These are phyloP conservation scores for Barnettozyma sucrosica DNA, from an alignment of 805 yeast species.

Conservation along the genomic window DNA sequence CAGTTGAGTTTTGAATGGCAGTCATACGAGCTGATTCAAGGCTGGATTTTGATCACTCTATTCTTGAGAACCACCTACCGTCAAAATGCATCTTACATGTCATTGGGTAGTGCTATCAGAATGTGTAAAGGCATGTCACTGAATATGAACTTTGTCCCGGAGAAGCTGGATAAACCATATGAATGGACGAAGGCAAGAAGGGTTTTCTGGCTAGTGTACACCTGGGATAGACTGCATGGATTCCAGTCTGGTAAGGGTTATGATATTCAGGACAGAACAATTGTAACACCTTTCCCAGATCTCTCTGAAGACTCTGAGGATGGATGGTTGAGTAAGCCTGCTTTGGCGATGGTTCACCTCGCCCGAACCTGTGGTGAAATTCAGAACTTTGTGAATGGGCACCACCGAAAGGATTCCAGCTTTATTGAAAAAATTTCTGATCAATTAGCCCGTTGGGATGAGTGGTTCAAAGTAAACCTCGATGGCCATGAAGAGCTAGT, in stretches of 20 bases:
- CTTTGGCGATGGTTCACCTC: constrained; percentile 40
- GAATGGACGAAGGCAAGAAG: constrained; percentile 44
- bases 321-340: constrained; percentile 44
- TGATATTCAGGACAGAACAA: constrained; percentile 33
- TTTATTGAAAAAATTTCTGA: constrained; percentile 8
- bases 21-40: constrained; percentile 43
- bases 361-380: constrained; percentile 35
- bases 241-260: constrained; percentile 45
- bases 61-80: constrained; percentile 40
- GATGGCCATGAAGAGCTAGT: constrained; percentile 17
- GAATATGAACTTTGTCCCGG: constrained; percentile 28
- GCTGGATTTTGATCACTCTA: constrained; percentile 41
- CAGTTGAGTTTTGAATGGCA: constrained; percentile 46
- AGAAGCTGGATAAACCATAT: constrained; percentile 20
- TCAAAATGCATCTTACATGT: constrained; percentile 38
- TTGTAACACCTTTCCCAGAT: constrained; percentile 29
- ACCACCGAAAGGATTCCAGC: constrained; percentile 19
- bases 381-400: constrained; percentile 22
- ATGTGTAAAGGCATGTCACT: constrained; percentile 42
- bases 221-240: constrained; percentile 47
- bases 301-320: constrained; percentile 18
- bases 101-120: constrained; percentile 37
- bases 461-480: constrained; percentile 13
- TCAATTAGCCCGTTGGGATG: constrained; percentile 18
- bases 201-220: constrained; percentile 50